phyloP scores from a whole-genome alignment of 257 asterid genomes.

The Rauvolfia tetraphylla region DNA sequence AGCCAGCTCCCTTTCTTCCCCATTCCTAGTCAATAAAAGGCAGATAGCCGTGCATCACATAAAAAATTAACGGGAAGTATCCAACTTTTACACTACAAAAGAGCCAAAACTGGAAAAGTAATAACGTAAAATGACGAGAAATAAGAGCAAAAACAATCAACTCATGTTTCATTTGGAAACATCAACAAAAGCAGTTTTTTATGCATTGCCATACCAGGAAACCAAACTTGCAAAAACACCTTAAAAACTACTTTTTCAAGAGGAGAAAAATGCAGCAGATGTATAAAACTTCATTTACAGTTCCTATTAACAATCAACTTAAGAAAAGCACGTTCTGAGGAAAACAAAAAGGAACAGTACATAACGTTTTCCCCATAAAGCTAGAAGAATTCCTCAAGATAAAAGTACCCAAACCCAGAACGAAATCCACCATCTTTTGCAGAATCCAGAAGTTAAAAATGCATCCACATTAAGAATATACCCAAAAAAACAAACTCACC shows the following conservation, averaged over 20 bases:
- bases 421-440: not conserved
- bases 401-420: not conserved
- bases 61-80: not conserved
- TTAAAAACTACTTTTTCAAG: not conserved
- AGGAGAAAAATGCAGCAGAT: not conserved
- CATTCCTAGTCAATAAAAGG: slow-evolving; percentile 40
- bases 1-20: slow-evolving; percentile 62
- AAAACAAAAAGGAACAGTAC: not conserved
- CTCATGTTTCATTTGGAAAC: not conserved
- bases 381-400: not conserved
- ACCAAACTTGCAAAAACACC: not conserved
- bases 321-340: not conserved
- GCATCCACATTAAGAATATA: not conserved
- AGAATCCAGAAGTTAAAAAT: slow-evolving; percentile 1
- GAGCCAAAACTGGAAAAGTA: not conserved
- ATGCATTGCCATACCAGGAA: not conserved
- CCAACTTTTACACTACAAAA: not conserved
- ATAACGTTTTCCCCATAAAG: slow-evolving; percentile 1
- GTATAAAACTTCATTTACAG: not conserved
- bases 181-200: not conserved
- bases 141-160: not conserved
- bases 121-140: not conserved
- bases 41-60: not conserved
- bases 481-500: not conserved
- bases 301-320: not conserved